Percentiles rank a stretch among this genome's conserved stretches.
Evolutionary conservation across 2,329 filamentous ascomycete genomes (phyloP).

Genomic region (Colletotrichum sublineola): DNA sequence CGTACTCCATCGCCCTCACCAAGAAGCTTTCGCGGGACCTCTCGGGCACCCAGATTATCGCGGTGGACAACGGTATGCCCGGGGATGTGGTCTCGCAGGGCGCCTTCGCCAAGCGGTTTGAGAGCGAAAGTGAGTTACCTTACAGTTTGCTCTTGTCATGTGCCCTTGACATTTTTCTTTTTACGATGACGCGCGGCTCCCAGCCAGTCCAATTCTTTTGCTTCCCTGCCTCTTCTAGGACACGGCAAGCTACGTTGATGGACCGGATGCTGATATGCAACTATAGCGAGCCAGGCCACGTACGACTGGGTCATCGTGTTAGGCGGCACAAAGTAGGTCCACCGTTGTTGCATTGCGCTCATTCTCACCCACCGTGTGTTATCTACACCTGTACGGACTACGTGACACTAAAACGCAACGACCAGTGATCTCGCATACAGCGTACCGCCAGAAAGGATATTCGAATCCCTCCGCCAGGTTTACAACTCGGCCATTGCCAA

Average conservation of each 20-base stretch:
- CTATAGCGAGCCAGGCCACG: constrained; percentile 38
- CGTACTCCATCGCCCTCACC: constrained; percentile 66
- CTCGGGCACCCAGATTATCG: constrained; percentile 55
- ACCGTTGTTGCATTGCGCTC: not conserved
- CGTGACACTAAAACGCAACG: constrained; percentile 3
- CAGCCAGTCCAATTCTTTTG: not conserved
- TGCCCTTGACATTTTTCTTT: too few species aligned
- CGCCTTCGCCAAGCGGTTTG: constrained; percentile 50
- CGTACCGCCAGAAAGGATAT: constrained; percentile 57
- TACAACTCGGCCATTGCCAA: constrained; percentile 65
- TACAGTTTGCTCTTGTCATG: not conserved
- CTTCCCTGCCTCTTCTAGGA: not conserved
- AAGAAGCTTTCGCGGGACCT: constrained; percentile 62
- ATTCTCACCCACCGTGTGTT: not conserved
- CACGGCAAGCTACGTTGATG: not conserved
- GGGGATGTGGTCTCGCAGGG: constrained; percentile 63
- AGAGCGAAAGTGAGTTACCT: constrained; percentile 51
- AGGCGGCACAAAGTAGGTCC: constrained; percentile 72
- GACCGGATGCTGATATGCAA: constrained; percentile 23
- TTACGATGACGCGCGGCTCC: not conserved
- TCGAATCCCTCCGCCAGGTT: constrained; percentile 60
- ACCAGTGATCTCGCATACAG: constrained; percentile 64
- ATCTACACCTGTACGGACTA: not conserved
- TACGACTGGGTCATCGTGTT: constrained; percentile 75
- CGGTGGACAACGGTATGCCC: constrained; percentile 62